Base-by-base conservation (phyloP, 331 rosid species). In the Rhamnella rubrinervis region DNA sequence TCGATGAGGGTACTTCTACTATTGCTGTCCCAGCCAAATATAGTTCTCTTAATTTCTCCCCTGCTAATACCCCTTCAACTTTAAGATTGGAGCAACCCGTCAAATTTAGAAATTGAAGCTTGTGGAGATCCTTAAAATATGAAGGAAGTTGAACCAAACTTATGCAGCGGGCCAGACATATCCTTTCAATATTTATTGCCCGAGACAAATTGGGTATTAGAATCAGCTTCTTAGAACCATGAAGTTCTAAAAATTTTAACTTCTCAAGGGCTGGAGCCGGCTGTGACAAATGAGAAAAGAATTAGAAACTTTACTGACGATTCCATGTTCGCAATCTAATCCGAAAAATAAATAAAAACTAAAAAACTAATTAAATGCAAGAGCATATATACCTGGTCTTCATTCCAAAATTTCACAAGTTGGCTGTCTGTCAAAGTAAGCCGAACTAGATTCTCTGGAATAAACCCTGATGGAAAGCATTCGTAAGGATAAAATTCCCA, bases 401-500 rank as follows among this genome's bases (percentile, higher is more conserved):
- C 14, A 41, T 4, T 4, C 85, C 90, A 83, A 19, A 80, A 77
- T 20, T 63, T 58, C 61, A 69, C 46, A 35, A 83, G 44, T 18
- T 18, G 3, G 41, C 77, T 72, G 4, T 21, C 0, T 0, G 58
- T 64, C 78, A 80, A 59, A 10, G 26, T 68, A 40, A 85, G 85
- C 26, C 5, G 53, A 37, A 82, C 69, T 49, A 82, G 80, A n/a
- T 65, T 55, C 8, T 15, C 5, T 6, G 81, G 83, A 52, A 11
- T 14, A 31, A 82, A 76, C 39, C 50, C 4, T 15, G 76, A 6
- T 6, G 87, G 88, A 67, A 81, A 74, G 25, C 78, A 72, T 53
- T 41, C 55, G 31, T n/a, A 72, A 47, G 70, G 77, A n/a, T 80
- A 82, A 6, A 19, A 31, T 3, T 72, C 35, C 87, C 85, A 86